Base-by-base conservation (phyloP, 371 early-diverging fungal species). In the Lichtheimia hyalospora region DNA sequence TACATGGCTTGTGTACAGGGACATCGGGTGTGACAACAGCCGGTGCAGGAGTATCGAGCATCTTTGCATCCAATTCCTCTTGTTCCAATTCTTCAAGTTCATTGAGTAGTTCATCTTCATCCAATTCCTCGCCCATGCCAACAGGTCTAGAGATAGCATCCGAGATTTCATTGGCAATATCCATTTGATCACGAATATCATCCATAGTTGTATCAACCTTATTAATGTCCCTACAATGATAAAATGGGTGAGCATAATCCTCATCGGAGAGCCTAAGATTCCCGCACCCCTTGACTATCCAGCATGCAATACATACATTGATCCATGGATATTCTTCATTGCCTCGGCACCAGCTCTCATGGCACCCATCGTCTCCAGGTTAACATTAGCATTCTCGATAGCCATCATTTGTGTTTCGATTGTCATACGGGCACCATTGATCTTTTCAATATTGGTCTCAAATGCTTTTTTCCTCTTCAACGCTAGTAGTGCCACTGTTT, bases 141-240 rank as follows among this genome's bases (percentile, higher is more conserved):
- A 94, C 84, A 1, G 97, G 96, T 69, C 90, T 89, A 49, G 96
- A 88, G 63, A 98, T 94, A 23, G 96, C 97, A 34, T 94, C 93
- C 15, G 92, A 91, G 23, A 98, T 89, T 75, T 97, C 97, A 67
- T 95, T 94, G 16, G 96, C 94, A 62, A 96, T 73, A 66, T 96
- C 96, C 95, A 96, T 96, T 72, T 97, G 96, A 60, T 97, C 97
- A 55, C 95, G 87, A 61, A 98, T 96, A 57, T 96, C 96, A 69
- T 98, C 99, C 96, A 96, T 95, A 3, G 92, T 93, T 48, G 84
- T 79, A 70, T 98, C 99, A 40, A 98, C 96, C 83, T 93, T 94
- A 73, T 95, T 89, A 57, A 96, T 92, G 66, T 94, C 87, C 87
- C 95, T 94, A 68, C 27, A 57, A 55, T 14, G 14, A 34, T 5